Percentiles rank a stretch among this genome's conserved stretches.
These are phyloP conservation scores for Neonectria sp. DNA, from an alignment of 2,329 filamentous ascomycete species.

Conservation along the genomic window DNA sequence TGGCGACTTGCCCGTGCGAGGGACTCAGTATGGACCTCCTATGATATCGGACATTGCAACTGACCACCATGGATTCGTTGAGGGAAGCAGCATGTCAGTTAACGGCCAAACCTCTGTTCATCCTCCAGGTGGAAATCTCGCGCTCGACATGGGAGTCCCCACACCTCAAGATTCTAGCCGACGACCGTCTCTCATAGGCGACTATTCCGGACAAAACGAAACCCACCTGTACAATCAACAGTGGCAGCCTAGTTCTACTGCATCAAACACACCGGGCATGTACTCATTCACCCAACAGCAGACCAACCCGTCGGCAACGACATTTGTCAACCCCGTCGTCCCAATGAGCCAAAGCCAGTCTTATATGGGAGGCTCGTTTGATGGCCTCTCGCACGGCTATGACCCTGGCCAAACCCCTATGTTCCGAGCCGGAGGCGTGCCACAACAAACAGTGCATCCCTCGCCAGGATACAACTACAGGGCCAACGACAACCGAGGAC, in stretches of 20 bases:
- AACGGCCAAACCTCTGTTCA: conserved; percentile 54
- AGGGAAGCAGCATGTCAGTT: conserved; percentile 54
- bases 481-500: conserved; percentile 51
- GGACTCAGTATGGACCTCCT: conserved; percentile 57
- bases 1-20: conserved; percentile 61
- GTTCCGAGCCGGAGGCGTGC: conserved; percentile 52
- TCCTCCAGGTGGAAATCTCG: conserved; percentile 52
- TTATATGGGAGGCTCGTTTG: conserved; percentile 54
- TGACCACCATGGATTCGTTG: conserved; percentile 60
- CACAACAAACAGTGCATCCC: conserved; percentile 48
- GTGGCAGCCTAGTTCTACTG: conserved; percentile 62
- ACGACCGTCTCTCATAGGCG: conserved; percentile 62
- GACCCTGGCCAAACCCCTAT: conserved; percentile 50
- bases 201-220: conserved; percentile 60
- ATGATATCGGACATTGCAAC: conserved; percentile 60
- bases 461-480: conserved; percentile 55
- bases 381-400: conserved; percentile 53
- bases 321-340: conserved; percentile 52
- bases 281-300: conserved; percentile 64
- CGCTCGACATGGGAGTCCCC: conserved; percentile 62
- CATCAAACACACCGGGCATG: conserved; percentile 58
- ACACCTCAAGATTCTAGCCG: conserved; percentile 62
- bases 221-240: conserved; percentile 58
- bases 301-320: conserved; percentile 47
- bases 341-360: conserved; percentile 51